Percentiles rank a stretch among this genome's conserved stretches.
phyloP scores from a whole-genome alignment of 495 filamentous ascomycete species.

The Rusavskia elegans region DNA sequence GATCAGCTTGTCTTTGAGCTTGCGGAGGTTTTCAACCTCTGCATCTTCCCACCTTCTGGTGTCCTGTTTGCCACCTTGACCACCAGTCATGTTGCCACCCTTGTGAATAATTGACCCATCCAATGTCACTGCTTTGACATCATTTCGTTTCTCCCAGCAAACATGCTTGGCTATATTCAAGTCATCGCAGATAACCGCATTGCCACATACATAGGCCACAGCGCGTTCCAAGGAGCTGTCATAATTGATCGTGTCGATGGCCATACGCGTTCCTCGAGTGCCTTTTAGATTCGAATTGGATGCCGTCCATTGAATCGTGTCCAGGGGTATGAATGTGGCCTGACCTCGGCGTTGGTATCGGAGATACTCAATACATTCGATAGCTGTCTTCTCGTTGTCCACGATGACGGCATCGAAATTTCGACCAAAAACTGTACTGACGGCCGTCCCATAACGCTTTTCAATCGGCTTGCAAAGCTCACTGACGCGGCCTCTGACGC shows the following conservation, averaged over 20 bases:
- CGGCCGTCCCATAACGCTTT: slow-evolving; percentile 86
- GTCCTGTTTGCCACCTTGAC: slow-evolving; percentile 55
- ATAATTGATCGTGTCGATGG: slow-evolving; percentile 93
- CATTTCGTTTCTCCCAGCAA: slow-evolving; percentile 69
- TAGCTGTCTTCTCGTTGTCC: slow-evolving; percentile 88
- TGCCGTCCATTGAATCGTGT: slow-evolving; percentile 88
- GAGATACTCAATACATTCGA: slow-evolving; percentile 87
- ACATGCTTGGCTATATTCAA: slow-evolving; percentile 72
- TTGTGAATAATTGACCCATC: slow-evolving; percentile 93
- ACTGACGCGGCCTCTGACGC: slow-evolving; percentile 76
- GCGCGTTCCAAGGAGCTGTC: slow-evolving; percentile 75
- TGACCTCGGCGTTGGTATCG: slow-evolving; percentile 74
- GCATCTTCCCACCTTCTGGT: slow-evolving; percentile 79
- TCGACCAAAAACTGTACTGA: slow-evolving; percentile 80
- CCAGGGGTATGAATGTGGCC: slow-evolving; percentile 84
- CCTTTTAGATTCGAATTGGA: slow-evolving; percentile 83
- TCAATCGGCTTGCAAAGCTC: slow-evolving; percentile 92
- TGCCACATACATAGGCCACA: slow-evolving; percentile 87
- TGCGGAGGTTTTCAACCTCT: slow-evolving; percentile 67
- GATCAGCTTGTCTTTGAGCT: slow-evolving; percentile 51
- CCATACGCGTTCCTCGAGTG: slow-evolving; percentile 70
- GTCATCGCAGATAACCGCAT: slow-evolving; percentile 88
- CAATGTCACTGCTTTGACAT: slow-evolving; percentile 85
- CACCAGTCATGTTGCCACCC: slow-evolving; percentile 94
- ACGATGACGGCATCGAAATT: slow-evolving; percentile 91